phyloP scores from a whole-genome alignment of 2,329 filamentous ascomycete species.

The Phyllosticta citriasiana region DNA sequence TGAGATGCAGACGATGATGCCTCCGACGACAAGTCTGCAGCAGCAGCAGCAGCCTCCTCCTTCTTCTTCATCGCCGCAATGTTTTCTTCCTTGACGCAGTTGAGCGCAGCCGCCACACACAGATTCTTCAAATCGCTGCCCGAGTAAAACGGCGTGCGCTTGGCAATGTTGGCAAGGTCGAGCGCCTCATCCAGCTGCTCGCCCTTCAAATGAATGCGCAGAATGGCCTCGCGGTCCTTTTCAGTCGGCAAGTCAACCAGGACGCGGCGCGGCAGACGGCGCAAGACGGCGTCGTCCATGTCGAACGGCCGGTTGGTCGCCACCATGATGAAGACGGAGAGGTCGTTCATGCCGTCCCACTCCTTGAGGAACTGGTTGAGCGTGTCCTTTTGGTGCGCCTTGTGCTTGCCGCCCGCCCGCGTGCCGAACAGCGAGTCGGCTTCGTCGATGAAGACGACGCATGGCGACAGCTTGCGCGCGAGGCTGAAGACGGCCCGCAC shows the following conservation, averaged over 20 bases:
- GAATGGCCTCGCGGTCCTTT: conserved; percentile 55
- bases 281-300: conserved; percentile 75
- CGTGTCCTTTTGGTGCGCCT: conserved; percentile 70
- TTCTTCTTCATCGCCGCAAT: conserved; percentile 5
- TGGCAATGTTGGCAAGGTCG: conserved; percentile 52
- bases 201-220: conserved; percentile 60
- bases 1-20: conserved; percentile 18
- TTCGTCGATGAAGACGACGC: conserved; percentile 94
- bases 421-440: conserved; percentile 85
- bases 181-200: conserved; percentile 55
- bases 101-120: conserved; percentile 68
- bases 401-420: conserved; percentile 54
- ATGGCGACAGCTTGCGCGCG: conserved; percentile 82
- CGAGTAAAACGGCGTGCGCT: conserved; percentile 65
- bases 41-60: background rate
- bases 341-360: conserved; percentile 84
- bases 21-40: conserved; percentile 1
- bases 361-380: conserved; percentile 96
- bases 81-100: conserved; percentile 67
- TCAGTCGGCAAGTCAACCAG: conserved; percentile 63
- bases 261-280: conserved; percentile 62
- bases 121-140: conserved; percentile 78
- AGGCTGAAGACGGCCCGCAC: conserved; percentile 84
- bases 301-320: conserved; percentile 94
- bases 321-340: conserved; percentile 93